Conservation (phyloP, 192 early-diverging fungal genomes). For the Podila horticola region DNA sequence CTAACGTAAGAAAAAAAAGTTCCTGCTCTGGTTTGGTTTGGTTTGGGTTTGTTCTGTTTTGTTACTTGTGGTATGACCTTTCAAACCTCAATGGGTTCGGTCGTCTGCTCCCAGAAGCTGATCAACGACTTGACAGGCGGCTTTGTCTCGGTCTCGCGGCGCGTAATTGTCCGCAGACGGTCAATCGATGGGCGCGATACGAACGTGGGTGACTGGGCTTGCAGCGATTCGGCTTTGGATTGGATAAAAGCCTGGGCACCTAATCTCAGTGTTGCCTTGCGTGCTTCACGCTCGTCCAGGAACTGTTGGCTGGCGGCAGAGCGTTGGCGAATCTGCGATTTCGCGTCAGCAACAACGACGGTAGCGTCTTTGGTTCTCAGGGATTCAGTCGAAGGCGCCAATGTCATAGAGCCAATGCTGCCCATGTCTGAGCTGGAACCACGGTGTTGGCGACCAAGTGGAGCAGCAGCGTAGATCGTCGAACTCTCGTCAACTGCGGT, state of each 20-base stretch:
- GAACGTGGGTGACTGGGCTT: constrained; percentile 10
- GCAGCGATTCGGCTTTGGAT: constrained; percentile 18
- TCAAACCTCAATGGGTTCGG: constrained; percentile 25
- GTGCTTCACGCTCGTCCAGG: constrained; percentile 23
- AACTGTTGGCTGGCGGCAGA: constrained; percentile 12
- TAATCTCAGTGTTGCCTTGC: constrained; percentile 18
- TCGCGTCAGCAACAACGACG: background rate
- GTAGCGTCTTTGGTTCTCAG: constrained; percentile 7
- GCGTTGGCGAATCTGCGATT: background rate
- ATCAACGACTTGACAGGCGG: constrained; percentile 44
- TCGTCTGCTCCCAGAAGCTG: constrained; percentile 41
- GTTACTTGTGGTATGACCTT: background rate
- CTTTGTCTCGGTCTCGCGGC: constrained; percentile 15
- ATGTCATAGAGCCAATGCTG: constrained; percentile 26
- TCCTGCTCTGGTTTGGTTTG: background rate
- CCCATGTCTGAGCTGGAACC: constrained; percentile 5
- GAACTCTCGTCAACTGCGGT: background rate
- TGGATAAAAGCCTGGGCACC: constrained; percentile 27
- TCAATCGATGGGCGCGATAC: constrained; percentile 41
- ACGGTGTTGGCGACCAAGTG: constrained; percentile 1
- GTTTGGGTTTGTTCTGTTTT: background rate
- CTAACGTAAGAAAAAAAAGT: background rate
- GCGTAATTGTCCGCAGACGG: constrained; percentile 39
- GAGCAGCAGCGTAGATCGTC: background rate
- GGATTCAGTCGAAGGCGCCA: constrained; percentile 27